phyloP scores from a whole-genome alignment of 805 yeast species.

The Zygoascus ofunaensis region DNA sequence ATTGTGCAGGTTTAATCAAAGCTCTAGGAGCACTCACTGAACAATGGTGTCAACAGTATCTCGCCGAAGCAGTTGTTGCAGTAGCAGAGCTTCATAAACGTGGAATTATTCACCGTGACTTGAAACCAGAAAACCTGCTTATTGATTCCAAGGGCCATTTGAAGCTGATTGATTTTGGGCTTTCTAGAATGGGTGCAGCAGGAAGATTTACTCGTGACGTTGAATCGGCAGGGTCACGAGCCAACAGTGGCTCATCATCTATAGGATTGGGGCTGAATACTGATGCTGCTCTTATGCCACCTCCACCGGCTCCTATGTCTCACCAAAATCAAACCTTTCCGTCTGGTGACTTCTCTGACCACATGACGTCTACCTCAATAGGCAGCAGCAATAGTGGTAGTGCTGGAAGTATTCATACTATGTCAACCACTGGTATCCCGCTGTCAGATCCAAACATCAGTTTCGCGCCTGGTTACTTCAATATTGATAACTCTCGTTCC shows the following conservation, averaged over 20 bases:
- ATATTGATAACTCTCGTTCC: constrained; percentile 6
- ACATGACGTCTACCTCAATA: neutral
- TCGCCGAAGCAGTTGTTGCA: constrained; percentile 85
- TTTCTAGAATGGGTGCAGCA: constrained; percentile 79
- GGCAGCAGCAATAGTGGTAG: constrained; percentile 2
- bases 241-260: constrained; percentile 5
- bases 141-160: constrained; percentile 83
- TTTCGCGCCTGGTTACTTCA: constrained; percentile 24
- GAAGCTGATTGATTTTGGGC: constrained; percentile 90
- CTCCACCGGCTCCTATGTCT: neutral
- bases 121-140: constrained; percentile 88
- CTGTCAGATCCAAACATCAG: constrained; percentile 20
- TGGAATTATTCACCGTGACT: constrained; percentile 89
- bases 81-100: constrained; percentile 80
- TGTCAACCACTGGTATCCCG: neutral
- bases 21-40: constrained; percentile 76
- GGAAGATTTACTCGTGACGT: constrained; percentile 48
- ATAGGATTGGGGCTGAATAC: neutral
- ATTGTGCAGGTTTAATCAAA: constrained; percentile 76
- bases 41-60: constrained; percentile 70
- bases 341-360: neutral
- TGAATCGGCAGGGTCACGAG: neutral
- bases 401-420: constrained; percentile 1
- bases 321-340: neutral
- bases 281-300: neutral